Evolutionary conservation across 352 stramenopile genomes (phyloP).

Genomic region (Phytophthora lateralis): DNA sequence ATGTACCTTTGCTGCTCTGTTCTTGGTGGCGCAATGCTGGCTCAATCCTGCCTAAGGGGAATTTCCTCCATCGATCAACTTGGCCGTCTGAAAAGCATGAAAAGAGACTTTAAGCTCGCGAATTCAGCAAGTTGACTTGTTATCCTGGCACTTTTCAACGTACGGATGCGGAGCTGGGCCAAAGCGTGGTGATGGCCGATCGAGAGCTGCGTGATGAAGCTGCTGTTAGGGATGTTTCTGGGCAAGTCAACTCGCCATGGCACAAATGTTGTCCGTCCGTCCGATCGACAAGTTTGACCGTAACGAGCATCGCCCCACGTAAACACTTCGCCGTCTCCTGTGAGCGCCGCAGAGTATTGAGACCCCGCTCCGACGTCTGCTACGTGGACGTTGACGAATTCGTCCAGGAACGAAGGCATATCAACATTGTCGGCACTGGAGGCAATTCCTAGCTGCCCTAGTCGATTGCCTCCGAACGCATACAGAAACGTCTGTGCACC

Average conservation of each 20-base stretch:
- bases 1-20: constrained; percentile 20
- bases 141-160: neutral
- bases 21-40: constrained; percentile 25
- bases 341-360: constrained; percentile 61
- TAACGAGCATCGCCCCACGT: constrained; percentile 70
- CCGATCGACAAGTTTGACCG: constrained; percentile 48
- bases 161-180: constrained; percentile 58
- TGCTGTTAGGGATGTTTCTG: constrained; percentile 16
- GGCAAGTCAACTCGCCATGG: constrained; percentile 59
- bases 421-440: constrained; percentile 39
- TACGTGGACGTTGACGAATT: constrained; percentile 48
- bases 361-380: constrained; percentile 57
- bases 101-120: neutral
- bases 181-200: constrained; percentile 62
- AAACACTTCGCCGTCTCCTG: constrained; percentile 62
- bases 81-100: constrained; percentile 27
- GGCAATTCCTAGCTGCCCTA: constrained; percentile 68
- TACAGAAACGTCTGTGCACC: constrained; percentile 59
- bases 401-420: constrained; percentile 65
- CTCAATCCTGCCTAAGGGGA: constrained; percentile 42
- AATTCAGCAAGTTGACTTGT: neutral
- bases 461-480: constrained; percentile 68
- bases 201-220: constrained; percentile 63
- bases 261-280: constrained; percentile 58
- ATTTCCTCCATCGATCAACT: constrained; percentile 73